These are phyloP conservation scores for Colletotrichum cordylinicola DNA, from an alignment of 2,329 filamentous ascomycete species.

Conservation along the genomic window DNA sequence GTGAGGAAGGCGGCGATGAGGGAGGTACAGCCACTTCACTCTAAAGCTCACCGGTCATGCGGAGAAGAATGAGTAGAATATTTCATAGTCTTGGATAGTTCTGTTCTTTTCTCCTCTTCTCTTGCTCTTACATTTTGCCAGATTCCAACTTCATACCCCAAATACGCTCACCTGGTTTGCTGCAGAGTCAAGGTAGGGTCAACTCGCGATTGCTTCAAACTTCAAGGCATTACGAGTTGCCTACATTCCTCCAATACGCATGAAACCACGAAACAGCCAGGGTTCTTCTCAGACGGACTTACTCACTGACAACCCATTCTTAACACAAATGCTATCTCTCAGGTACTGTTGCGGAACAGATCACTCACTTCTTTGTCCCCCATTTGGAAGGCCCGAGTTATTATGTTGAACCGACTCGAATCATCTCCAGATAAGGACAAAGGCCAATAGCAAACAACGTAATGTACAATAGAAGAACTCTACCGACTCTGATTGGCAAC, in stretches of 20 bases:
- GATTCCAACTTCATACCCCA: too few relatives aligned
- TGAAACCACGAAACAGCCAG: too few relatives aligned
- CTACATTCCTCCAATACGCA: too few relatives aligned
- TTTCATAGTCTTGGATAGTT: not conserved
- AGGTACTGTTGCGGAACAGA: not conserved
- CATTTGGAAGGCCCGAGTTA: not conserved
- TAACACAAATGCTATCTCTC: fast-evolving
- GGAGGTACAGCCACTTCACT: not conserved
- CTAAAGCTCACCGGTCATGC: not conserved
- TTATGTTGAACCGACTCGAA: not conserved
- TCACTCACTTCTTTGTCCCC: not conserved
- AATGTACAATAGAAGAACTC: fast-evolving
- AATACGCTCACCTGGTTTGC: too few relatives aligned
- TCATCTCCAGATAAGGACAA: not conserved
- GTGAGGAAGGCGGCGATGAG: not conserved
- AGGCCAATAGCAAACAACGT: not conserved
- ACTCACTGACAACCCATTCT: not conserved
- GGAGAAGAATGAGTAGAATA: not conserved
- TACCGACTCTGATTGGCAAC: fast-evolving
- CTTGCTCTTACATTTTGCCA: too few relatives aligned
- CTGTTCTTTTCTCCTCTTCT: too few relatives aligned
- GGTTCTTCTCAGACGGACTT: not conserved
- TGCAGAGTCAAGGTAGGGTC: too few relatives aligned
- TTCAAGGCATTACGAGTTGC: too few relatives aligned
- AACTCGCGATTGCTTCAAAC: too few relatives aligned